These are phyloP conservation scores for Chlorella sp. DNA, from an alignment of 139 green algal species.

Conservation along the genomic window DNA sequence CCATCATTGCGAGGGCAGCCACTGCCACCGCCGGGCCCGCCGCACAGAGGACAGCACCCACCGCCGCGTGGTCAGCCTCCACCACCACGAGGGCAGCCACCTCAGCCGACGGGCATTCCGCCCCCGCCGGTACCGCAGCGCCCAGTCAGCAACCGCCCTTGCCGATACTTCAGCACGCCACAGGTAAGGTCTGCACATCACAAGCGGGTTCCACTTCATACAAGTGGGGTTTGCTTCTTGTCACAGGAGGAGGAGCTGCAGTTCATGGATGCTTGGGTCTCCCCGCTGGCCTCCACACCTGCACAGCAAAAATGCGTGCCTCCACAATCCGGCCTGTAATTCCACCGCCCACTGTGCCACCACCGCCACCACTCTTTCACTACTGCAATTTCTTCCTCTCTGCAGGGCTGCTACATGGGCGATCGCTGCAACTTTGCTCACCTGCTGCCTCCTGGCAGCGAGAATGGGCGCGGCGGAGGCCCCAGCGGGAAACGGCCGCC, in stretches of 20 bases:
- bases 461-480: neutral
- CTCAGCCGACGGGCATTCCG: neutral
- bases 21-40: neutral
- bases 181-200: neutral
- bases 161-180: constrained; percentile 31
- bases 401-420: constrained; percentile 29
- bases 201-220: neutral
- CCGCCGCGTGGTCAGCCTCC: neutral
- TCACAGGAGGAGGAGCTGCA: neutral
- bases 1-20: neutral
- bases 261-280: neutral
- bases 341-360: too few relatives aligned
- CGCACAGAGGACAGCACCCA: neutral
- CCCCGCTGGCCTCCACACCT: neutral
- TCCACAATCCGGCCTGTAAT: neutral
- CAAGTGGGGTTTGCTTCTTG: neutral
- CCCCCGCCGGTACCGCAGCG: neutral
- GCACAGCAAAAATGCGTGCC: neutral
- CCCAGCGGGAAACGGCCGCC: neutral
- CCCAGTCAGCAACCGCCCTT: neutral
- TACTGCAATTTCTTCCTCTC: neutral
- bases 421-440: constrained; percentile 37
- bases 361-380: neutral
- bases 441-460: neutral
- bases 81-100: neutral